Evolutionary conservation across 139 green algal species (phyloP), one percentile per base, ranked within the genome.

Genomic region (Prasinococcaceae sp.): DNA sequence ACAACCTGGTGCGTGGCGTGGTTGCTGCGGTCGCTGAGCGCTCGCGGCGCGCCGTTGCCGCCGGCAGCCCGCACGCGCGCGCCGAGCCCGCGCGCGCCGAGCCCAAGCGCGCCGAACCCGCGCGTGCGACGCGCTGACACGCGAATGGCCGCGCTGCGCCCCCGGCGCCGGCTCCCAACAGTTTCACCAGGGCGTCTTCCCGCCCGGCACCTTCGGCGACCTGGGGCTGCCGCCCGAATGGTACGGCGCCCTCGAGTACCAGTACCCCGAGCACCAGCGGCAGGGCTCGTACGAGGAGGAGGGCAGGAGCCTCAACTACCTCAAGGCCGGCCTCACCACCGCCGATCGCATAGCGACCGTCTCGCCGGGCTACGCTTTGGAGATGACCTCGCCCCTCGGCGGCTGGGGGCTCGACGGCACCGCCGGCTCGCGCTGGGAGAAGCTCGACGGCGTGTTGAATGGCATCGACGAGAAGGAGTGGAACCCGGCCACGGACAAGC

Each of bases 401-500:
- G 71, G 78, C 9, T 72, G 76, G 47, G 72, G 73, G 4, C 58
- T 88, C 41, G 38, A 81, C 45, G 53, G 47, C 23, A 53, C 87
- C 50, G 63, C 85, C 12, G 12, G 41, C 30, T 36, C 17, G 36
- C 22, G 38, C 8, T 53, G 75, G 1, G 32, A 25, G 0, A 72
- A 69, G 32, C 68, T 90, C 23, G 82, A 81, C 52, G 83, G 83
- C 35, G 74, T 93, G 14, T 61, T 83, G 36, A 93, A 93, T 42
- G 83, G 83, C 38, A 85, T 93, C 17, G 79, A 90, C 63, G 50
- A 73, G 65, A 57, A 44, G 3, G 51, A 60, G 24, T 68, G 51
- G 57, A 71, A 87, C 50, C 82, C 82, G 16, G 47, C 42, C 2
- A 76, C 60, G 0, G 80, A 89, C 52, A 43, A 36, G 24, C 36